A percentile compares a stretch with the other conserved stretches of the same genome.
Evolutionary conservation across 768 basidiomycete species (phyloP).

Genomic region (Tephrocybe rancida): DNA sequence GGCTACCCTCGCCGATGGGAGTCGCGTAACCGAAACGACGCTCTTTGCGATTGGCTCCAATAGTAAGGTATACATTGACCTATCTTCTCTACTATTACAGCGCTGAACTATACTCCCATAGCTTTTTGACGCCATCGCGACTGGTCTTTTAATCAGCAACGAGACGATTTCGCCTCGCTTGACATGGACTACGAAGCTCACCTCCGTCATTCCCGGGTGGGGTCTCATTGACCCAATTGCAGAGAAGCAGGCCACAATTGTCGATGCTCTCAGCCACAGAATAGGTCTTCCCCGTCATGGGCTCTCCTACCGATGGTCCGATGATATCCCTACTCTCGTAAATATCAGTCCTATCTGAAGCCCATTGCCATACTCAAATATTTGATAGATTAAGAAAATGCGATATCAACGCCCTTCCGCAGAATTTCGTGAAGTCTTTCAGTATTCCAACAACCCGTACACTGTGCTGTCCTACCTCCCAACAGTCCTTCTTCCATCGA

Average conservation of each 20-base stretch:
- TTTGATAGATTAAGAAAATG: conserved; percentile 20
- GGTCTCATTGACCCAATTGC: conserved; percentile 24
- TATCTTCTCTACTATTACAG: neutral
- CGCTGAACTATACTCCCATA: conserved; percentile 2
- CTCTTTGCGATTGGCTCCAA: conserved; percentile 10
- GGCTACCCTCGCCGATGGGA: conserved; percentile 1
- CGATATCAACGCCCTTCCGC: conserved; percentile 30
- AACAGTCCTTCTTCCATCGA: conserved; percentile 24
- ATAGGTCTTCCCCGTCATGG: conserved; percentile 23
- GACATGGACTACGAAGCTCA: conserved; percentile 28
- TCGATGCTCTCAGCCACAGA: conserved; percentile 24
- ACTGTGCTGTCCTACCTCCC: conserved; percentile 29
- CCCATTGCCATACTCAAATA: neutral
- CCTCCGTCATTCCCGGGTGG: conserved; percentile 27
- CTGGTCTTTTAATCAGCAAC: conserved; percentile 29
- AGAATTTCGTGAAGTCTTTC: conserved; percentile 28
- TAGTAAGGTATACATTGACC: neutral
- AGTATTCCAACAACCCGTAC: conserved; percentile 34
- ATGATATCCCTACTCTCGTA: conserved; percentile 14
- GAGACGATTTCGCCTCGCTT: conserved; percentile 25
- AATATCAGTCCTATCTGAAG: neutral
- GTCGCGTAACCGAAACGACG: conserved; percentile 6
- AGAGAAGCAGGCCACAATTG: conserved; percentile 20
- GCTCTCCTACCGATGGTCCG: conserved; percentile 11
- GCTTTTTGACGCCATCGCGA: conserved; percentile 27